phyloP scores from a whole-genome alignment of 1,139 yeast genomes.

The Kodamaea arcana region DNA sequence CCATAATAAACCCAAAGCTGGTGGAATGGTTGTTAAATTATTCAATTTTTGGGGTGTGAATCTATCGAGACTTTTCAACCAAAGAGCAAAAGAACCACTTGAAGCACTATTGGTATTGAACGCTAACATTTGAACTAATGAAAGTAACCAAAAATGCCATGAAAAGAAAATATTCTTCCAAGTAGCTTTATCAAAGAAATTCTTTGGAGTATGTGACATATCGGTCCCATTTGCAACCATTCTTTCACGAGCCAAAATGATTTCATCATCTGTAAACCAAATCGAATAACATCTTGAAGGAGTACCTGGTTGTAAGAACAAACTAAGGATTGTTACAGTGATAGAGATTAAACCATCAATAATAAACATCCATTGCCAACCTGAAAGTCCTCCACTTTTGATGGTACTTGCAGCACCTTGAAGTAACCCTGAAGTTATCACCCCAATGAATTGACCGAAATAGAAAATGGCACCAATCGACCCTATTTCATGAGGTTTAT shows the following conservation, averaged over 20 bases:
- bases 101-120: slow-evolving; percentile 37
- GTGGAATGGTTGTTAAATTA: slow-evolving; percentile 39
- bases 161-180: slow-evolving; percentile 21
- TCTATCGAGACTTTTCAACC: slow-evolving; percentile 45
- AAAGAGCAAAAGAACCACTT: slow-evolving; percentile 41
- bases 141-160: slow-evolving; percentile 24
- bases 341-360: slow-evolving; percentile 26
- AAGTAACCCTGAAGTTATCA: slow-evolving; percentile 26
- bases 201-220: slow-evolving; percentile 15
- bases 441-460: slow-evolving; percentile 27
- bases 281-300: slow-evolving; percentile 26
- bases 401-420: slow-evolving; percentile 22
- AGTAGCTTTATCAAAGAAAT: slow-evolving; percentile 20
- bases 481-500: slow-evolving; percentile 24
- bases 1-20: slow-evolving; percentile 49
- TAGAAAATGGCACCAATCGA: slow-evolving; percentile 26
- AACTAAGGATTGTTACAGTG: slow-evolving; percentile 22
- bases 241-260: slow-evolving; percentile 20
- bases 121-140: slow-evolving; percentile 18
- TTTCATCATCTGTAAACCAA: slow-evolving; percentile 28
- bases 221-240: slow-evolving; percentile 25
- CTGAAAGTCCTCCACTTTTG: slow-evolving; percentile 14
- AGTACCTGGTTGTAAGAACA: slow-evolving; percentile 28
- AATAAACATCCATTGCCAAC: slow-evolving; percentile 32
- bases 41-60: slow-evolving; percentile 39